Base-by-base conservation (phyloP, 2,329 filamentous ascomycete species). In the Colletotrichum musicola region DNA sequence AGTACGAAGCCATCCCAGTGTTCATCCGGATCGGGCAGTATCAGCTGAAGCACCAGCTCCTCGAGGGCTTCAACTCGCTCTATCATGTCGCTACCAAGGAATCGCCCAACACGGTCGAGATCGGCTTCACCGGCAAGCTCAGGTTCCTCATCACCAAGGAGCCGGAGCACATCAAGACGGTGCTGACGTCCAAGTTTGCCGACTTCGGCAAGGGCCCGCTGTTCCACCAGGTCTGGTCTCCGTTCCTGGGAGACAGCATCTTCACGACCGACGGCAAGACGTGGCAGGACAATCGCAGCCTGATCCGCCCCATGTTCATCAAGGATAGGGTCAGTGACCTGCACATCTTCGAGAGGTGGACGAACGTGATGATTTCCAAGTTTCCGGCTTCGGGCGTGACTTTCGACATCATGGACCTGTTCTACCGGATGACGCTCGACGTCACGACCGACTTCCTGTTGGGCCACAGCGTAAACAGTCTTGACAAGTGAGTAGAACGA, bases 371-470 rank as follows among this genome's bases (percentile, higher is more conserved):
- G 64, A 81, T 92, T 27, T 80, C 82, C n/a, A 83, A 84, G 22
- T 83, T 93, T 9, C 88, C 89, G 0, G 75, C 75, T 0, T 80
- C 87, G 65, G 84, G 89, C 54, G 77, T 81, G 2, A 84, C 82
- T 0, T 83, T 92, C 10, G 87, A 92, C 72, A 79, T 92, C 30
- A 87, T 89, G 72, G 83, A 86, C 12, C 77, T 91, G 9, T 90
- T 92, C 74, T 92, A 92, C 74, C 84, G 85, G 61, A 83, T 92
- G 74, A 91, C 90, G 0, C 82, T 93, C 18, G 90, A 93, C 69
- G 87, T 88, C 0, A 88, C 90, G 0, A 92, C 90, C 0, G 88
- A 90, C 53, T 91, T 93, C 71, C 79, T 93, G 4, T 90, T 93
- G 54, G 90, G 91, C 6, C 81, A 88, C 54, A 87, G 84, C 58